These are phyloP conservation scores for Avena insularis DNA, from an alignment of 176 grass and related monocot species.

Conservation along the genomic window DNA sequence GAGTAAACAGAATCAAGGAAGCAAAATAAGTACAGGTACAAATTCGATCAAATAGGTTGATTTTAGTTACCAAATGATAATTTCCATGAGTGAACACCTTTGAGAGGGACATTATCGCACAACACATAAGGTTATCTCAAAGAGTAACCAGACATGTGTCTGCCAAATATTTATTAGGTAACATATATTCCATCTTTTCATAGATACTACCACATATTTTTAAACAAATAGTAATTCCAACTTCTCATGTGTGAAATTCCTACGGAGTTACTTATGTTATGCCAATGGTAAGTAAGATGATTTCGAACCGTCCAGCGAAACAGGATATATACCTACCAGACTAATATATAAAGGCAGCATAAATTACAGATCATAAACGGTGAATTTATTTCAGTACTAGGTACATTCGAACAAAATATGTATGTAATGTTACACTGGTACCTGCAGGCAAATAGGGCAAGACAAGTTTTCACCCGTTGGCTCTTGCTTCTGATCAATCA, in stretches of 20 bases:
- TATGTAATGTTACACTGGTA: slow-evolving; percentile 22
- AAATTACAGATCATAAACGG: background rate
- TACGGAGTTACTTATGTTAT: background rate
- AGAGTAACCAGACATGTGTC: background rate
- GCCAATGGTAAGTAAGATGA: background rate
- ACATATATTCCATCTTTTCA: background rate
- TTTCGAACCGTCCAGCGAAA: background rate
- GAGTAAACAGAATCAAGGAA: slow-evolving; percentile 3
- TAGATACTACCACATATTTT: background rate
- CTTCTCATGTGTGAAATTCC: background rate
- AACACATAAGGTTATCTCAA: slow-evolving; percentile 13
- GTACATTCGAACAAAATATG: background rate
- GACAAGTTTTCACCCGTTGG: slow-evolving; percentile 48
- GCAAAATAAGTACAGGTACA: background rate
- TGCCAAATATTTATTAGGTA: background rate
- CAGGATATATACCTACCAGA: background rate
- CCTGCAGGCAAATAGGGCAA: slow-evolving; percentile 88
- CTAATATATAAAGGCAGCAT: slow-evolving; percentile 6
- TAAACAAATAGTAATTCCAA: background rate
- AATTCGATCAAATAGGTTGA: background rate
- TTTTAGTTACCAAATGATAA: slow-evolving; percentile 6
- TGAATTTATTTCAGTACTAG: background rate
- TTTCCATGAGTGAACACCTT: background rate
- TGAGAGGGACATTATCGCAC: background rate
- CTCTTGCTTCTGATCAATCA: slow-evolving; percentile 59